Base-by-base conservation (phyloP, 805 yeast species). In the Yarrowia sp. region DNA sequence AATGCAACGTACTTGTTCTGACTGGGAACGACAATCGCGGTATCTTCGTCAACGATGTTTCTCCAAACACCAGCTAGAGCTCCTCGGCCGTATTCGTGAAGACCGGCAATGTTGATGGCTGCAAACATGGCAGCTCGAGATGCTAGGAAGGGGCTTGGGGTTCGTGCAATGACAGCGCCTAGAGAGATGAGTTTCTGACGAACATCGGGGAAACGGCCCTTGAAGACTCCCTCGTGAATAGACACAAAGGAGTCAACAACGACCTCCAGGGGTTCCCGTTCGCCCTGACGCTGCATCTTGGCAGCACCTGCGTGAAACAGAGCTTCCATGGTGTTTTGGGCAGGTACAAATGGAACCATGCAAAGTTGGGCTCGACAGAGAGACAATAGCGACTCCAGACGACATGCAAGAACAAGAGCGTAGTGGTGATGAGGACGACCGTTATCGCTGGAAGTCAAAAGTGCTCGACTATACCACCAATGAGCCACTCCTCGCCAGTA, bases 401-500 rank as follows among this genome's bases (percentile, higher is more conserved):
- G 67, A 14, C 67, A 63, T n/a, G 67, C 67, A 35, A 63, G 38
- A 9, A 63, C 67, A 4, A 63, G 38, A 12, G 67, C 67, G 36
- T 22, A 49, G 40, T 63, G 67, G 32, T 63, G 67, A 40, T 63
- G 67, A 22, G 56, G 56, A 12, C 67, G 35, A 1, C 67, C 67
- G 26, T 48, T 63, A 22, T 63, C 67, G 14, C 16, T 19, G 2
- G 26, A 48, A 14, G 55, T n/a, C 8, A 40, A 32, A 7, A 63
- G 45, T 2, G 67, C 43, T 10, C 56, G 55, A 16, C 67, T 49
- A 46, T 63, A 63, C 67, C 67, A 63, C 67, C 67, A 63, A 32
- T 63, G 67, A 22, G 67, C 67, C 14, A 63, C 67, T 40, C 56
- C 67, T 15, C 67, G 38, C 67, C 67, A 63, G 40, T 63, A 63